These are phyloP conservation scores for Coemansia biformis DNA, from an alignment of 192 early-diverging fungal genomes.

Conservation along the genomic window DNA sequence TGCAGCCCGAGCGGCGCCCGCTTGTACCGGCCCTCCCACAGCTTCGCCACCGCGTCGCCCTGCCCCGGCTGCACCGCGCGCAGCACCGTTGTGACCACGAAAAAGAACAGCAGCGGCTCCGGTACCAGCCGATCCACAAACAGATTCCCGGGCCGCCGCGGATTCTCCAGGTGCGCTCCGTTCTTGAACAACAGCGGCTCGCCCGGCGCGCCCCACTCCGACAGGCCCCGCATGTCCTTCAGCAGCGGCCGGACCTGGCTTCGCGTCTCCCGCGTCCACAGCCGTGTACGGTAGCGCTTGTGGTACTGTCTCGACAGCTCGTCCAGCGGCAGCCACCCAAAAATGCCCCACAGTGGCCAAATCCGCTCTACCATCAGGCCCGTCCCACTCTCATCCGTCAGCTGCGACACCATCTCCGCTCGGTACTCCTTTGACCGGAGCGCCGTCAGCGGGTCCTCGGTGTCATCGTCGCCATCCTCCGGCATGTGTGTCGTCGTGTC, in stretches of 20 bases:
- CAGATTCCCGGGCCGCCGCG: conserved; percentile 5
- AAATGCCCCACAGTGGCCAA: conserved; percentile 21
- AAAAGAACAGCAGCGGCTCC: conserved; percentile 31
- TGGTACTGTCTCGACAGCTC: conserved; percentile 10
- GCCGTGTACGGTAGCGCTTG: neutral
- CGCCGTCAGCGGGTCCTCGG: conserved; percentile 7
- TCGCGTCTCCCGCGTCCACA: conserved; percentile 12
- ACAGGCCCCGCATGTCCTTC: conserved; percentile 1
- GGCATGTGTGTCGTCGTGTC: neutral
- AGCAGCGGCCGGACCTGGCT: conserved; percentile 7
- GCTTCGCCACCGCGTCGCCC: conserved; percentile 10
- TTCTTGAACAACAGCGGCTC: conserved; percentile 14
- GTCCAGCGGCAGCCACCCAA: conserved; percentile 31
- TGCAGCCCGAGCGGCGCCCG: conserved; percentile 5
- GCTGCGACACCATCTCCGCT: neutral
- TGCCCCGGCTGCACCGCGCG: conserved; percentile 10
- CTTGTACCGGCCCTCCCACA: conserved; percentile 22
- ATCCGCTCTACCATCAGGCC: conserved; percentile 14
- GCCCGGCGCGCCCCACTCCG: conserved; percentile 2
- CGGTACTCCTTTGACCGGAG: conserved; percentile 12
- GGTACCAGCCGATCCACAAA: conserved; percentile 7
- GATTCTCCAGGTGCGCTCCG: conserved; percentile 17
- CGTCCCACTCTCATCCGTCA: conserved; percentile 3
- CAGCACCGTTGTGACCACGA: conserved; percentile 26
- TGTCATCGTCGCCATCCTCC: conserved; percentile 3